Evolutionary conservation across 2,329 filamentous ascomycete species (phyloP).

Genomic region (Chaetomiaceae sp.): DNA sequence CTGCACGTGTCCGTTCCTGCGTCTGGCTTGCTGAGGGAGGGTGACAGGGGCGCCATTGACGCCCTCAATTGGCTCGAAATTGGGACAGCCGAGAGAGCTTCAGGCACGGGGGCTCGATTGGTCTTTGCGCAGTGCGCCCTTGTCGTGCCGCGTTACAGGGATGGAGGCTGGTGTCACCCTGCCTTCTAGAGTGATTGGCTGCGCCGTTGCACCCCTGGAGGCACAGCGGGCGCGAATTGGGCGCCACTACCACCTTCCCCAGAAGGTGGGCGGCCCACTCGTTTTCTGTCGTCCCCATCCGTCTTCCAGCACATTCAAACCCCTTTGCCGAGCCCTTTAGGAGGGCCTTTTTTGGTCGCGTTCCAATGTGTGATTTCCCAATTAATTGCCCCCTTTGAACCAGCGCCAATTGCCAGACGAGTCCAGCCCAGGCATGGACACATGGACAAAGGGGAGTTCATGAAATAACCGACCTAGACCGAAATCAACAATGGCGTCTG

Average conservation of each 20-base stretch:
- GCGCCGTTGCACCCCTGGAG: neutral
- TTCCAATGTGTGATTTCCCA: constrained; percentile 13
- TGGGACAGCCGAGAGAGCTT: too few species aligned
- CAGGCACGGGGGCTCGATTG: neutral
- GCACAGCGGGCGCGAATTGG: neutral
- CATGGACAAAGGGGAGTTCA: constrained; percentile 10
- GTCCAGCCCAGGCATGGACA: constrained; percentile 13
- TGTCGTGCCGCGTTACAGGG: neutral
- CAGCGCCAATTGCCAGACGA: constrained; percentile 16
- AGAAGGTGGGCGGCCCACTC: constrained; percentile 2
- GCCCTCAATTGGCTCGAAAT: neutral
- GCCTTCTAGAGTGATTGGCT: neutral
- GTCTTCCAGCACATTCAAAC: neutral
- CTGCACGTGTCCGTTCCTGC: neutral
- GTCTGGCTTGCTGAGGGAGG: neutral
- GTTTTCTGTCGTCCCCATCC: constrained; percentile 5
- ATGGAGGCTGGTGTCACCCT: neutral
- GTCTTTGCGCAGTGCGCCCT: neutral
- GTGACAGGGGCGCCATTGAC: neutral
- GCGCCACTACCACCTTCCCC: constrained; percentile 1
- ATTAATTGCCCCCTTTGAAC: constrained; percentile 11
- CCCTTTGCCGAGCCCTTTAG: constrained; percentile 11
- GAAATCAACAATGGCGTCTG: constrained; percentile 17
- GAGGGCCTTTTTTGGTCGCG: too few species aligned
- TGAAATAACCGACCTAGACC: neutral